phyloP scores from a whole-genome alignment of 805 yeast genomes.

The Kregervanrija delftensis region DNA sequence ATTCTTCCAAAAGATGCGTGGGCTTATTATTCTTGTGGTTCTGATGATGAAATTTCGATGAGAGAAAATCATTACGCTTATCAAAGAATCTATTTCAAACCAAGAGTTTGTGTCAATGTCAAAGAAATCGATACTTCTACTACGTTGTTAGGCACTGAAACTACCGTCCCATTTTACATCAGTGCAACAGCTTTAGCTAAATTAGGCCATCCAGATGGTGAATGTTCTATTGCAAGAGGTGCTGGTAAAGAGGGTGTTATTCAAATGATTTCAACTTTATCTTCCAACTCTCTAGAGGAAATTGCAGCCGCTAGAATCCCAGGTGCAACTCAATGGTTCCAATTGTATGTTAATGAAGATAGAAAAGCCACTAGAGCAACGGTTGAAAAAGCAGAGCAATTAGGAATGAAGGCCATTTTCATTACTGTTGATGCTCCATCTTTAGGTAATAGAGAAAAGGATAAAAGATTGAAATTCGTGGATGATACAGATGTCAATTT shows the following conservation, averaged over 20 bases:
- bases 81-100: conserved; percentile 83
- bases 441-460: conserved; percentile 82
- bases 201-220: conserved; percentile 92
- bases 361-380: conserved; percentile 53
- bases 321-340: conserved; percentile 81
- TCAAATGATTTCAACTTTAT: conserved; percentile 91
- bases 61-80: conserved; percentile 89
- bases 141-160: conserved; percentile 63
- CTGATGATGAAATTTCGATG: conserved; percentile 87
- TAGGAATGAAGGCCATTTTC: conserved; percentile 77
- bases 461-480: conserved; percentile 22
- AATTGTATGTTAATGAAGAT: conserved; percentile 76
- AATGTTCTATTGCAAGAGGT: conserved; percentile 76
- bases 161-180: conserved; percentile 76
- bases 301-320: conserved; percentile 62
- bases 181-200: conserved; percentile 91
- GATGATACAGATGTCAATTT: conserved; percentile 41
- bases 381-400: conserved; percentile 62
- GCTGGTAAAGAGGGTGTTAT: conserved; percentile 63
- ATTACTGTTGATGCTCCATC: conserved; percentile 93
- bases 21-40: conserved; percentile 88
- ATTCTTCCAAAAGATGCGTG: conserved; percentile 76
- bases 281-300: conserved; percentile 84
- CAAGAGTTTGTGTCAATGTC: conserved; percentile 77
- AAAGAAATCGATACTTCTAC: conserved; percentile 63